Evolutionary conservation across 306 rosid genomes (phyloP).

Genomic region (Vigna mungo): DNA sequence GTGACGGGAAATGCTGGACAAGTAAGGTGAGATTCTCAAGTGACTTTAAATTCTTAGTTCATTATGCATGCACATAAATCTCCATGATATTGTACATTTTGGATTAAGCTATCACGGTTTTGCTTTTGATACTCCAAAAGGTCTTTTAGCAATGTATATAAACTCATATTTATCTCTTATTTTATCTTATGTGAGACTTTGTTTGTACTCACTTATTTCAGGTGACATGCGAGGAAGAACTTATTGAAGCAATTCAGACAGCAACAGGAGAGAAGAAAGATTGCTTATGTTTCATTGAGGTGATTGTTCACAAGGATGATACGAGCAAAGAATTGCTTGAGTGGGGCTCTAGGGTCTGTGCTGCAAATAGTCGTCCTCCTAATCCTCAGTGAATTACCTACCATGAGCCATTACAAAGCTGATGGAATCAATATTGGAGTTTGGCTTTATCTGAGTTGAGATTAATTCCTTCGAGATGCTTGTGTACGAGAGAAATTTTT

Average conservation of each 20-base stretch:
- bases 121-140: too few relatives aligned
- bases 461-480: slow-evolving; percentile 15
- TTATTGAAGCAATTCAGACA: slow-evolving; percentile 54
- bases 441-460: slow-evolving; percentile 16
- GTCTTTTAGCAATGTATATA: too few relatives aligned
- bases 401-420: not conserved
- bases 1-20: slow-evolving; percentile 80
- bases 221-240: slow-evolving; percentile 72
- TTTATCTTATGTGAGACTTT: too few relatives aligned
- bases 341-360: slow-evolving; percentile 67
- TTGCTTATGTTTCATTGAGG: slow-evolving; percentile 67
- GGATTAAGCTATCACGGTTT: too few relatives aligned
- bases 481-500: slow-evolving; percentile 3
- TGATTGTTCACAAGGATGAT: slow-evolving; percentile 68
- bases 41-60: not conserved
- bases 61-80: too few relatives aligned
- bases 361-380: slow-evolving; percentile 51
- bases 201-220: too few relatives aligned
- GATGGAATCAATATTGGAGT: not conserved
- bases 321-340: slow-evolving; percentile 75
- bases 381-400: slow-evolving; percentile 49
- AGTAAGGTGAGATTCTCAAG: slow-evolving; percentile 53
- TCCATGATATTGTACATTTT: too few relatives aligned
- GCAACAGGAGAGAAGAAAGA: slow-evolving; percentile 62
- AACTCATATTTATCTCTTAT: too few relatives aligned